Evolutionary conservation across 805 yeast genomes (phyloP), one percentile per base, ranked within the genome.

Genomic region (Suhomyces xylopsoci): DNA sequence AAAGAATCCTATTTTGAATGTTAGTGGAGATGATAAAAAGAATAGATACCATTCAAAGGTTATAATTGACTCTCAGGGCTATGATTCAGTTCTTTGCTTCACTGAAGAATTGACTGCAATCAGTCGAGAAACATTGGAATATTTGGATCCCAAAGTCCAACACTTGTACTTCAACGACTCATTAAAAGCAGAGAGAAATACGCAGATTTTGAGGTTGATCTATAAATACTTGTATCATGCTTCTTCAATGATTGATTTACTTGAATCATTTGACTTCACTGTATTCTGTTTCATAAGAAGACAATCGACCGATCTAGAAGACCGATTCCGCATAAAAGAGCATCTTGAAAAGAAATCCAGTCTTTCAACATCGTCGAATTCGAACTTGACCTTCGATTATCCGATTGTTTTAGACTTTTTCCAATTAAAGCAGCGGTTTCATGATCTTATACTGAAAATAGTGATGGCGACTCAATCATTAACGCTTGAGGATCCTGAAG

Each of bases 401-500:
- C 84, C 85, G 0, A 69, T 78, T 24, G 73, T 81, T 4, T 73
- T 85, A n/a, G 96, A 88, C 48, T 90, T 88, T 63, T 81, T 85
- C 61, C 87, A 85, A 55, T 71, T 80, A 46, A 91, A 90, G 60
- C 97, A 90, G 64, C 77, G 80, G 7, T 65, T 88, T 24, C 92
- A 90, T 65, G 82, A 86, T 57, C 64, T 78, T 3, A 72, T 85
- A 30, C 72, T 83, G 3, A 78, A 78, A 26, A 74, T 87, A 5
- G 74, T 89, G 9, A 79, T 88, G 78, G 82, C 84, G 46, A 78
- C 88, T 0, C 96, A 89, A 63, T 75, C 83, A 10, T 68, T 88
- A 9, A 86, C 94, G 0, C 67, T 88, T 9, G 81, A 79, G 26
- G 96, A 88, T 62, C 90, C 94, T 0, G 90, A 87, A 53, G 85